A percentile compares a stretch with the other conserved stretches of the same genome.
Conservation (phyloP, 1,139 yeast genomes). For the Taphrina wiesneri region DNA sequence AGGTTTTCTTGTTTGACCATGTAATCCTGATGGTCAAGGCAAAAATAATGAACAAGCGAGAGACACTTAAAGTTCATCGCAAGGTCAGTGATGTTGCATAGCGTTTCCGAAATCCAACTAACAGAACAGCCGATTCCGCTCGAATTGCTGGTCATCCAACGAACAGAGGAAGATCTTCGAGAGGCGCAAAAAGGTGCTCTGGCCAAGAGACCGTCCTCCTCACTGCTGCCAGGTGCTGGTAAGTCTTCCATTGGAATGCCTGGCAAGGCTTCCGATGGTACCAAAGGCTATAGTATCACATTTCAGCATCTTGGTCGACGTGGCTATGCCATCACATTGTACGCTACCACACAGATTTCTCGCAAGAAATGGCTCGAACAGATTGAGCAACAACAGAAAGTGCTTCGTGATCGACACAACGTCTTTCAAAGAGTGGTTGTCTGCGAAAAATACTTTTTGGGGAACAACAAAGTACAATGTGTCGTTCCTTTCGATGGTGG, state of each 20-base stretch:
- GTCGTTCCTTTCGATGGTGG: slow-evolving; percentile 92
- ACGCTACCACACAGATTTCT: slow-evolving; percentile 64
- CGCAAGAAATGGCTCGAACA: slow-evolving; percentile 81
- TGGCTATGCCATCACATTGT: slow-evolving; percentile 67
- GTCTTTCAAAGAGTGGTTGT: slow-evolving; percentile 75
- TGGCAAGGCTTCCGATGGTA: slow-evolving; percentile 38
- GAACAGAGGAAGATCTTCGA: slow-evolving; percentile 72
- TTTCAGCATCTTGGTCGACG: slow-evolving; percentile 61
- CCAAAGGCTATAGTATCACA: slow-evolving; percentile 49
- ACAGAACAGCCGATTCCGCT: slow-evolving; percentile 72
- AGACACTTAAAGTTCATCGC: slow-evolving; percentile 86
- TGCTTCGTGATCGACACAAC: slow-evolving; percentile 69
- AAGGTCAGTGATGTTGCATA: slow-evolving; percentile 45
- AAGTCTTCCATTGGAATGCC: slow-evolving; percentile 30
- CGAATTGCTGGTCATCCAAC: slow-evolving; percentile 73
- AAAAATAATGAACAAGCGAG: slow-evolving; percentile 84
- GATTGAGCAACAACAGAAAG: slow-evolving; percentile 74
- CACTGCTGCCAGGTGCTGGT: slow-evolving; percentile 47
- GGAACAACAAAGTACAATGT: slow-evolving; percentile 79
- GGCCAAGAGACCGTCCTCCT: slow-evolving; percentile 50
- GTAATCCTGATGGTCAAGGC: slow-evolving; percentile 81
- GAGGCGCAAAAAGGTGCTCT: slow-evolving; percentile 47
- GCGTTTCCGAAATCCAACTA: neutral
- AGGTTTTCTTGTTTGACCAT: slow-evolving; percentile 82
- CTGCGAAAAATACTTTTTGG: slow-evolving; percentile 70